These are phyloP conservation scores for Smittium mucronatum DNA, from an alignment of 371 early-diverging fungal species.

Conservation along the genomic window DNA sequence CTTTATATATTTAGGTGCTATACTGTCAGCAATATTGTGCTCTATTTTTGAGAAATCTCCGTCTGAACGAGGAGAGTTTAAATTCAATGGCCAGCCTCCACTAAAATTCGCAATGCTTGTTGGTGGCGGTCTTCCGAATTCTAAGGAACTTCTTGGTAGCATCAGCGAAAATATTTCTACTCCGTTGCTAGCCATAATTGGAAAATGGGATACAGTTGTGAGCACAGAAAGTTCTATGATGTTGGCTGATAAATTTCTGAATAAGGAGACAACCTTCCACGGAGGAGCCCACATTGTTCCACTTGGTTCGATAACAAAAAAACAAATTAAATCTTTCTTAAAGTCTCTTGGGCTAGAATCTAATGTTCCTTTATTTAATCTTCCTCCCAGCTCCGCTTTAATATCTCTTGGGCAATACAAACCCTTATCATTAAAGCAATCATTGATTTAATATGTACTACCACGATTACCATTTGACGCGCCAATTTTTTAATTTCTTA, in stretches of 20 bases:
- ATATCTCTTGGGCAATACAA: no score
- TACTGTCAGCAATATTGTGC: conserved; percentile 6
- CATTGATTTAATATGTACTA: no score
- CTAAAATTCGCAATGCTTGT: conserved; percentile 8
- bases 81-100: not conserved
- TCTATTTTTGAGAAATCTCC: not conserved
- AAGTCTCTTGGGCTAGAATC: no score
- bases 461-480: no score
- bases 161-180: not conserved
- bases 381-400: no score
- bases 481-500: no score
- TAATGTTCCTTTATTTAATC: no score
- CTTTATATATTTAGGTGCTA: not conserved
- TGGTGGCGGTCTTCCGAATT: not conserved
- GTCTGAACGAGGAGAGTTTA: not conserved
- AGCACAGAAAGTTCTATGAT: conserved; percentile 8
- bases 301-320: not conserved
- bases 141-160: not conserved
- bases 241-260: not conserved
- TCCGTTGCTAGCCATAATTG: not conserved
- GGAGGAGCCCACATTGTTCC: conserved; percentile 10
- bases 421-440: no score
- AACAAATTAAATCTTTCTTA: not conserved
- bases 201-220: conserved; percentile 10
- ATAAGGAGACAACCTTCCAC: no score